Percentiles rank a stretch among this genome's conserved stretches.
These are phyloP conservation scores for Podospora didyma DNA, from an alignment of 495 filamentous ascomycete genomes.

Conservation along the genomic window DNA sequence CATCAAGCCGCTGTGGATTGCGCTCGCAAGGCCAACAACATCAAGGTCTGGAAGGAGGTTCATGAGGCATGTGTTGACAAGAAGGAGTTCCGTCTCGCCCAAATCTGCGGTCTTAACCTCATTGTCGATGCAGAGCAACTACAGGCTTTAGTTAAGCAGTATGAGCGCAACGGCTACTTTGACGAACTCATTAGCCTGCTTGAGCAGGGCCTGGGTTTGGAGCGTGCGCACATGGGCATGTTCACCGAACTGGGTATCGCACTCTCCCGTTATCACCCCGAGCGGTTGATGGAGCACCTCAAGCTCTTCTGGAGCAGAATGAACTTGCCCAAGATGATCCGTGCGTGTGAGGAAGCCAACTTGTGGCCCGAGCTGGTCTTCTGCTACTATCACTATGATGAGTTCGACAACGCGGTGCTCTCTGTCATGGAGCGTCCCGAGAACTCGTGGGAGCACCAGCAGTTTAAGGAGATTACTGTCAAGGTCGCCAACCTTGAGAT, in stretches of 20 bases:
- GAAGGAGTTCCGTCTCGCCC: constrained; percentile 98
- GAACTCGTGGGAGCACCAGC: constrained; percentile 99
- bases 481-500: constrained; percentile 99
- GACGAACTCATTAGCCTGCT: constrained; percentile 94
- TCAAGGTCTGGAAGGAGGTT: constrained; percentile 99
- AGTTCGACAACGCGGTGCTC: constrained; percentile 97
- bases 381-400: constrained; percentile 98
- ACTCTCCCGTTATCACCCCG: constrained; percentile 93
- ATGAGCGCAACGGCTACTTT: constrained; percentile 96
- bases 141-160: constrained; percentile 88
- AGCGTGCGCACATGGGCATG: constrained; percentile 80
- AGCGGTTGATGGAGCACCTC: constrained; percentile 96
- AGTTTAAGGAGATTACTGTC: constrained; percentile 98
- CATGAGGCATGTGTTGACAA: constrained; percentile 95
- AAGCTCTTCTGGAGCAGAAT: constrained; percentile 98
- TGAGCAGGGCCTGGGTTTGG: constrained; percentile 91
- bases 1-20: constrained; percentile 99
- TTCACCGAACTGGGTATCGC: constrained; percentile 96
- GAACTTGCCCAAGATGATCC: constrained; percentile 98
- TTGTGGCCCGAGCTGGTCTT: constrained; percentile 98
- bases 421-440: constrained; percentile 99
- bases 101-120: constrained; percentile 98
- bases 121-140: constrained; percentile 98
- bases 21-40: constrained; percentile 97
- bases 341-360: constrained; percentile 90